Base-by-base conservation (phyloP, 371 early-diverging fungal genomes). In the Syncephalastrum contaminatum region DNA sequence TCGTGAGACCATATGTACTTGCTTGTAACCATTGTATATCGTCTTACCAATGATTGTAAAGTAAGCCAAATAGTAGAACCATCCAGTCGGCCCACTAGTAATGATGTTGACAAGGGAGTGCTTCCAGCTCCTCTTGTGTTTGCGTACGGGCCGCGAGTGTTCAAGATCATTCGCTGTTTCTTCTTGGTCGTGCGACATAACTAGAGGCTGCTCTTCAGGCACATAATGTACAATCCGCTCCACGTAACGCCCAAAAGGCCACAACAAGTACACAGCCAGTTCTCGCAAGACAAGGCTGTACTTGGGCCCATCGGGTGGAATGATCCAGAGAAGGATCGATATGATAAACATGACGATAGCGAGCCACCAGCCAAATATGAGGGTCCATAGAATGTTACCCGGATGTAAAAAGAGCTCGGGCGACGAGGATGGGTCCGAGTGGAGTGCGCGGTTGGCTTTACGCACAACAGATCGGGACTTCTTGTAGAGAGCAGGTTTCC, bases 401-500 rank as follows among this genome's bases (percentile, higher is more conserved):
- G 89, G 82, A 57, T 84, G 84, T 39, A 92, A 73, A 59, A 86
- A 88, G 14, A 88, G 62, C 50, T 85, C 85, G 10, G 70, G 73
- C 13, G 77, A 73, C 1, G 86, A 76, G 43, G 87, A 77, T 4
- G 93, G 93, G 43, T 81, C 82, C 4, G 90, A 85, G 62, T 95
- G 97, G 46, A 98, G 72, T 4, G 93, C 95, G 18, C 82, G 74
- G 56, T 93, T 87, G 48, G 92, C 92, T 22, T 83, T 81, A 6
- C 86, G 84, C 16, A 88, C 88, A 42, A 97, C 92, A 14, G 90
- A 88, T 21, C 98, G 89, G 12, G 87, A 81, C 64, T 98, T 98
- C 64, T 95, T 94, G 82, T 97, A 98, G 27, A 98, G 82, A 10
- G 97, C 96, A 16, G 96, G 94, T 71, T 98, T 98, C 98, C 98